Evolutionary conservation across 1,284 basidiomycete genomes (phyloP).

Genomic region (Vanrija pseudolonga): DNA sequence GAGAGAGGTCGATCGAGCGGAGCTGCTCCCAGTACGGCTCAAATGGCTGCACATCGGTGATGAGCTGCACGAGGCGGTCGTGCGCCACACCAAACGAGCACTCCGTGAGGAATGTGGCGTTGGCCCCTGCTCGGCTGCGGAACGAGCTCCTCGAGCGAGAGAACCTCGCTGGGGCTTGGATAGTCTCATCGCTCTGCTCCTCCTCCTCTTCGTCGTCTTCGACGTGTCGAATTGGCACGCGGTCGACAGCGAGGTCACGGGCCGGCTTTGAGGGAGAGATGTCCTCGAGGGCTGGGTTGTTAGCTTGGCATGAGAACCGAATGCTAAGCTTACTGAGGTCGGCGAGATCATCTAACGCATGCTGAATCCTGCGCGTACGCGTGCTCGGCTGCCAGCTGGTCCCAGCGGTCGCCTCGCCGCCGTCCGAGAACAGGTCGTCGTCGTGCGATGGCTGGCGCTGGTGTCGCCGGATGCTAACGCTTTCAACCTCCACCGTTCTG

Average conservation of each 20-base stretch:
- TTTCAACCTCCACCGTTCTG: conserved; percentile 9
- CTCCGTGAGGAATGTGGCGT: conserved; percentile 81
- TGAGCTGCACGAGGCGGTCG: conserved; percentile 82
- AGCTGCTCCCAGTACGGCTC: conserved; percentile 91
- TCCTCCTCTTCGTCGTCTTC: conserved; percentile 8
- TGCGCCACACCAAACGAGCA: conserved; percentile 91
- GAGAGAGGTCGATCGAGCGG: conserved; percentile 69
- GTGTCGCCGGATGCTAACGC: background rate
- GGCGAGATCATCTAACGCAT: conserved; percentile 68
- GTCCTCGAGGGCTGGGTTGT: conserved; percentile 46
- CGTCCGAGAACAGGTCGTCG: conserved; percentile 45
- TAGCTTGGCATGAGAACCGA: background rate
- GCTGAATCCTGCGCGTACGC: conserved; percentile 71
- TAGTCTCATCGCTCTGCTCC: conserved; percentile 9
- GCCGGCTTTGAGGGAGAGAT: conserved; percentile 64
- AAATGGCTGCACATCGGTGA: conserved; percentile 93
- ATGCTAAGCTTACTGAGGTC: conserved; percentile 54
- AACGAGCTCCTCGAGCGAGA: conserved; percentile 25
- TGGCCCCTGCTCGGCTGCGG: conserved; percentile 40
- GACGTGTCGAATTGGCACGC: background rate
- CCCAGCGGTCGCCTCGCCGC: conserved; percentile 17
- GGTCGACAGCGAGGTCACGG: conserved; percentile 22
- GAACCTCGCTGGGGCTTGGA: conserved; percentile 9
- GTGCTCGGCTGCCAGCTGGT: conserved; percentile 58
- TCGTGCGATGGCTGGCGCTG: conserved; percentile 21